Evolutionary conservation across 768 basidiomycete species (phyloP).

Genomic region (Amanita muscaria): DNA sequence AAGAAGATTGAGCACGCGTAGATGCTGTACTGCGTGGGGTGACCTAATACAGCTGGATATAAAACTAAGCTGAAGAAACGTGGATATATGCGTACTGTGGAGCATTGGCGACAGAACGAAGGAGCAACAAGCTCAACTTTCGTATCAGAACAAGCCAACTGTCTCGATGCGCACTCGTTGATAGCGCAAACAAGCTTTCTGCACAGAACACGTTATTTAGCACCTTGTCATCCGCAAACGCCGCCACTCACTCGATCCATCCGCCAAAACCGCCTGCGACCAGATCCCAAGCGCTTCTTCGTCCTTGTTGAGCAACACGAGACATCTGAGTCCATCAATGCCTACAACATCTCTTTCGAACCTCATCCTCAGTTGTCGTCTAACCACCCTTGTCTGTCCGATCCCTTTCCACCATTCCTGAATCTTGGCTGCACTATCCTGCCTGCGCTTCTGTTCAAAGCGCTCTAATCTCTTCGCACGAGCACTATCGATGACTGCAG

Average conservation of each 20-base stretch:
- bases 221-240: not conserved
- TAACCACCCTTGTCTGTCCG: conserved; percentile 30
- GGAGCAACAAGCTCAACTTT: conserved; percentile 37
- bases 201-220: conserved; percentile 3
- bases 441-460: conserved; percentile 40
- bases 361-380: conserved; percentile 33
- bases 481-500: conserved; percentile 53
- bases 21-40: conserved; percentile 33
- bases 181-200: conserved; percentile 35
- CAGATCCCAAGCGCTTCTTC: conserved; percentile 38
- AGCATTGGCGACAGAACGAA: conserved; percentile 39
- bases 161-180: conserved; percentile 25
- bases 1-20: conserved; percentile 42
- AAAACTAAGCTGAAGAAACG: conserved; percentile 1
- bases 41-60: conserved; percentile 30
- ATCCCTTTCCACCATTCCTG: conserved; percentile 67
- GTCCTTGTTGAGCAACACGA: conserved; percentile 53
- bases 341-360: conserved; percentile 48
- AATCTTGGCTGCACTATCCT: conserved; percentile 51
- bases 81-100: conserved; percentile 36
- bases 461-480: conserved; percentile 53
- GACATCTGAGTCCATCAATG: conserved; percentile 51
- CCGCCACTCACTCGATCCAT: conserved; percentile 21
- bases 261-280: conserved; percentile 28
- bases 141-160: conserved; percentile 60